Percentiles rank a stretch among this genome's conserved stretches.
These are phyloP conservation scores for Salvia hispanica DNA, from an alignment of 257 asterid species.

Conservation along the genomic window DNA sequence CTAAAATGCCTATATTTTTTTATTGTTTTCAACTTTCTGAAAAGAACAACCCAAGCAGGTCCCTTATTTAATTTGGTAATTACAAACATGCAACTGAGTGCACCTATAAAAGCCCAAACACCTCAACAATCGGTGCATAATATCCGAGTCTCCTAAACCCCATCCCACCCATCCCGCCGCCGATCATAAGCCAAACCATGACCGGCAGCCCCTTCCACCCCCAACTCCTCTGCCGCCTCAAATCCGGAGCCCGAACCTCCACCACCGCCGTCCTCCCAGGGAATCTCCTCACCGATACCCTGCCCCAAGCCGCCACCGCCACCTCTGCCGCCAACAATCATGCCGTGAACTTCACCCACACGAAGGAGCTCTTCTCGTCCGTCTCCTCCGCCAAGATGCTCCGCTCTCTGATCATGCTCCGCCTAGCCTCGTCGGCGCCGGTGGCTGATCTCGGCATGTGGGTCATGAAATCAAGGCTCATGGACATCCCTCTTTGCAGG, in stretches of 20 bases:
- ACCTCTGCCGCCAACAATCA: background rate
- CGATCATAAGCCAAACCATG: constrained; percentile 36
- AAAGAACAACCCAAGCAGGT: no score
- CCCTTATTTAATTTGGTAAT: no score
- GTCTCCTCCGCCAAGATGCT: constrained; percentile 49
- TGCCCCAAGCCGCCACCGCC: background rate
- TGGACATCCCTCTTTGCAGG: constrained; percentile 42
- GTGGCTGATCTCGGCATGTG: constrained; percentile 54
- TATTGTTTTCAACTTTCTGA: no score
- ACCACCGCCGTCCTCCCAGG: constrained; percentile 32
- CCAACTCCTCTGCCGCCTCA: constrained; percentile 46
- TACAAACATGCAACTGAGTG: no score
- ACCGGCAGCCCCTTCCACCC: constrained; percentile 44
- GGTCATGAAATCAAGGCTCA: constrained; percentile 56
- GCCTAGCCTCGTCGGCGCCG: constrained; percentile 43
- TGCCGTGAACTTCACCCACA: constrained; percentile 29
- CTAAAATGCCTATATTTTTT: no score
- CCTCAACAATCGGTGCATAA: no score
- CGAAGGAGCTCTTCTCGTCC: constrained; percentile 45
- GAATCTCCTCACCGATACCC: constrained; percentile 4
- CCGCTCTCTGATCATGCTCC: constrained; percentile 49
- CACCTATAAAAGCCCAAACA: no score
- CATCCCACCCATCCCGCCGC: background rate
- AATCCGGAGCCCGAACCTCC: constrained; percentile 42
- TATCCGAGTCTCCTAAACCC: no score